phyloP scores from a whole-genome alignment of 176 grass and related monocot species.

The Ananas comosus region DNA sequence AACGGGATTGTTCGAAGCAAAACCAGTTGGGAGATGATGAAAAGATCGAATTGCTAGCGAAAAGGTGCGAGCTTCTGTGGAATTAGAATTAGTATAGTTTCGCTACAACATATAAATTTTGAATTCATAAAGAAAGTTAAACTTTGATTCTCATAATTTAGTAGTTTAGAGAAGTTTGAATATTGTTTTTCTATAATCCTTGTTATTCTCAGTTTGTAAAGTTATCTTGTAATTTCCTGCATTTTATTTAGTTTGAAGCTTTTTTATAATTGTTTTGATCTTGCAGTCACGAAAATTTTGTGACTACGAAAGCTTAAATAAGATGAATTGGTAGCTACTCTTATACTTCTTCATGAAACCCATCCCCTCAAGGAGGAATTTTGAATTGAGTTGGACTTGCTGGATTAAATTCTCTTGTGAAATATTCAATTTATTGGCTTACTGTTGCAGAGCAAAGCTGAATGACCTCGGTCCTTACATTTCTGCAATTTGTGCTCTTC shows the following conservation, averaged over 20 bases:
- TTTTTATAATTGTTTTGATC: background rate
- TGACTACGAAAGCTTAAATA: background rate
- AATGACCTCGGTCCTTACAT: no score
- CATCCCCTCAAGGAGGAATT: no score
- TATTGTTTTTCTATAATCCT: no score
- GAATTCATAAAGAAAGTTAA: no score
- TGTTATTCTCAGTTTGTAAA: background rate
- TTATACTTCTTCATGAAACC: no score
- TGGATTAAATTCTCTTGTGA: no score
- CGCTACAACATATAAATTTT: no score
- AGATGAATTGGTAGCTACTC: background rate
- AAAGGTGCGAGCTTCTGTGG: slow-evolving; percentile 34
- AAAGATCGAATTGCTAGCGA: slow-evolving; percentile 49
- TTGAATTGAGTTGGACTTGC: no score
- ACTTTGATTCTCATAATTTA: no score
- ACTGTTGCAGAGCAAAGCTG: background rate
- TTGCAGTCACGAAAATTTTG: background rate
- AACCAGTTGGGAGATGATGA: slow-evolving; percentile 36
- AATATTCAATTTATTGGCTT: background rate
- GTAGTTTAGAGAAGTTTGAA: no score
- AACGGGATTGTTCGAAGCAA: slow-evolving; percentile 5
- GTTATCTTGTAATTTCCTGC: background rate
- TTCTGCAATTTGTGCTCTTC: no score
- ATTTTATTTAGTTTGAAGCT: background rate
- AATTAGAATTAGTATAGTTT: no score